Base-by-base conservation (phyloP, 371 early-diverging fungal genomes). In the Dichotomocladium elegans region DNA sequence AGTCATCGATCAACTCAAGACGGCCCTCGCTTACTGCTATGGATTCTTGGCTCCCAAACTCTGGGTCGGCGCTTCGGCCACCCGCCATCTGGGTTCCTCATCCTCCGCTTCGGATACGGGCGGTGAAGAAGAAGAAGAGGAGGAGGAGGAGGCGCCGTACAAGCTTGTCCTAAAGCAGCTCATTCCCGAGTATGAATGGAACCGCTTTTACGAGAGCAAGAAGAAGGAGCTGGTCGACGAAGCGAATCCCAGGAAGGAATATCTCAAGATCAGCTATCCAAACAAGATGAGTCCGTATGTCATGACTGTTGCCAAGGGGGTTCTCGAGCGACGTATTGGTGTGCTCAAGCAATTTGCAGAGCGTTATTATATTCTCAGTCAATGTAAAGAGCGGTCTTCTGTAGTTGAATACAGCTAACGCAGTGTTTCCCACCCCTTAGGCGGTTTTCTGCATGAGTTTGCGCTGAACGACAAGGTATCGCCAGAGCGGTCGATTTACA, bases 371-470 rank as follows among this genome's bases (percentile, higher is more conserved):
- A 63, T 71, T 6, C 58, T 77, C 5, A 74, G 61, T 30, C 77
- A 74, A 56, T 68, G 72, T 68, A 68, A 53, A 47, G 40, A 17
- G 25, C n/a, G n/a, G n/a, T n/a, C n/a, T n/a, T n/a, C n/a, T n/a
- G n/a, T n/a, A n/a, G n/a, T n/a, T n/a, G n/a, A n/a, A n/a, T n/a
- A n/a, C n/a, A n/a, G n/a, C n/a, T n/a, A n/a, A n/a, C n/a, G n/a
- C n/a, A n/a, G n/a, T n/a, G n/a, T n/a, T n/a, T n/a, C n/a, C n/a
- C n/a, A n/a, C n/a, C n/a, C 21, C 8, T 17, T 51, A 69, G 72
- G 63, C 26, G 77, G 77, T 12, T 77, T 64, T 42, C 47, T 77
- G 4, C 74, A 77, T 47, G 64, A 77, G 27, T 77, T 70, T 41
- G 63, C 57, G 7, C 22, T 66, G 51, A 56, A 62, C 34, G 68